Evolutionary conservation across 1,139 yeast species (phyloP), one percentile per base, ranked within the genome.

Genomic region (Trichomonascaceae sp.): DNA sequence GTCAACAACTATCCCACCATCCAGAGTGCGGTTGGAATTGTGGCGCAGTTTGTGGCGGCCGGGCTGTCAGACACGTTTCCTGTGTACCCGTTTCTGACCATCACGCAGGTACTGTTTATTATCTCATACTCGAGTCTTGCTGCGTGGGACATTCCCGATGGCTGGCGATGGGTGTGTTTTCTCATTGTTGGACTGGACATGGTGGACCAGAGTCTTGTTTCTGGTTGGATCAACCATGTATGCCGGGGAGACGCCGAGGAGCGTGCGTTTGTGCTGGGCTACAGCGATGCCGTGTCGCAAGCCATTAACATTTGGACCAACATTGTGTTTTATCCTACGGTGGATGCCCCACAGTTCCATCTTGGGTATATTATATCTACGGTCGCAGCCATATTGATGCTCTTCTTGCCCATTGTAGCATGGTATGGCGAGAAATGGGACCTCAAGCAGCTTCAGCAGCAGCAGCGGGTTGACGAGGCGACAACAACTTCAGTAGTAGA

Each of bases 91-190:
- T 53, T 57, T 37, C 40, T 59, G 39, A 41, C 59, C 0, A 25
- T 58, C 26, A 48, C 49, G n/a, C 62, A 59, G 38, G 31, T 39
- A 16, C 39, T 52, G 15, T 59, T 59, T 38, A 56, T 60, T 25
- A 43, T 59, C 13, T 51, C 61, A 2, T 59, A 64, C 36, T 52
- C 63, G 13, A 57, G 68, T 35, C 48, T 69, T 35, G 66, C 68
- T 3, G 61, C 60, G 3, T 68, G 73, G 73, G 40, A 59, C 33
- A 66, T 67, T 9, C 52, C 62, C 9, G 60, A 60, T 33, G 57
- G 62, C 4, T 67, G 63, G 8, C 62, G 63, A 37, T 63, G 70
- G 64, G 64, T 64, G 43, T 72, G 69, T 1, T 69, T 62, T 45
- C 55, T 64, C 52, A 42, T 56, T 13, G 51, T 59, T 32, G 60